Percentiles rank a stretch among this genome's conserved stretches.
These are phyloP conservation scores for Draba incana DNA, from an alignment of 345 rosid genomes.

Conservation along the genomic window DNA sequence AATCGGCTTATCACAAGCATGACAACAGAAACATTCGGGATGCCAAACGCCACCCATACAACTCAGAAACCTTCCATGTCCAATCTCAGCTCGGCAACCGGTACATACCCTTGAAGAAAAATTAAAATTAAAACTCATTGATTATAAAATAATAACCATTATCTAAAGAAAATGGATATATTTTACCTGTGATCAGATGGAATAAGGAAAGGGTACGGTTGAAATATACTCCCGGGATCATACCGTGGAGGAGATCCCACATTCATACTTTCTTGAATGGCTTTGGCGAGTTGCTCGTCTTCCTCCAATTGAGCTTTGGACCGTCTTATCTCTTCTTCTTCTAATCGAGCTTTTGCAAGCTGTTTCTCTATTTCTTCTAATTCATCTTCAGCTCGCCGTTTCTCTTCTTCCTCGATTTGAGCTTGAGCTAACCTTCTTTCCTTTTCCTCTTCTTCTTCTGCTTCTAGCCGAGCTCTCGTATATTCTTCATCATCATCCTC, in stretches of 20 bases:
- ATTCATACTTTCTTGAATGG: slow-evolving; percentile 80
- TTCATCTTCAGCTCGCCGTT: slow-evolving; percentile 42
- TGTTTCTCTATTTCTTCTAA: slow-evolving; percentile 50
- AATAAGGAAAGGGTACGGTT: slow-evolving; percentile 56
- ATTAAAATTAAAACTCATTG: slow-evolving; percentile 2
- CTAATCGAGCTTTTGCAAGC: slow-evolving; percentile 43
- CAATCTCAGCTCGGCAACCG: slow-evolving; percentile 73
- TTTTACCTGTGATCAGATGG: slow-evolving; percentile 69
- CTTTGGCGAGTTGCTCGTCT: slow-evolving; percentile 87
- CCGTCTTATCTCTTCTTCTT: slow-evolving; percentile 51
- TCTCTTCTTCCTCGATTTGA: slow-evolving; percentile 51
- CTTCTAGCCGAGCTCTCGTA: slow-evolving; percentile 45
- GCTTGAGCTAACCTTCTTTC: slow-evolving; percentile 41
- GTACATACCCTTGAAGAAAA: slow-evolving; percentile 60
- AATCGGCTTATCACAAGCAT: slow-evolving; percentile 71
- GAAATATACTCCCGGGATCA: slow-evolving; percentile 52
- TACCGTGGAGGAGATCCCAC: slow-evolving; percentile 60
- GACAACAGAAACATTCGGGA: slow-evolving; percentile 86
- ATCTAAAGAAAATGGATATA: neutral
- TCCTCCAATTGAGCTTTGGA: slow-evolving; percentile 74
- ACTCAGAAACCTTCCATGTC: slow-evolving; percentile 72
- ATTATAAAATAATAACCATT: slow-evolving; percentile 1
- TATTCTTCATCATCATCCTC: slow-evolving; percentile 33
- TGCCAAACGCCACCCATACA: slow-evolving; percentile 87
- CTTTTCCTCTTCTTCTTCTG: slow-evolving; percentile 40